Evolutionary conservation across 208 protist genomes (phyloP).

Genomic region (Trypanosomatidae sp.): DNA sequence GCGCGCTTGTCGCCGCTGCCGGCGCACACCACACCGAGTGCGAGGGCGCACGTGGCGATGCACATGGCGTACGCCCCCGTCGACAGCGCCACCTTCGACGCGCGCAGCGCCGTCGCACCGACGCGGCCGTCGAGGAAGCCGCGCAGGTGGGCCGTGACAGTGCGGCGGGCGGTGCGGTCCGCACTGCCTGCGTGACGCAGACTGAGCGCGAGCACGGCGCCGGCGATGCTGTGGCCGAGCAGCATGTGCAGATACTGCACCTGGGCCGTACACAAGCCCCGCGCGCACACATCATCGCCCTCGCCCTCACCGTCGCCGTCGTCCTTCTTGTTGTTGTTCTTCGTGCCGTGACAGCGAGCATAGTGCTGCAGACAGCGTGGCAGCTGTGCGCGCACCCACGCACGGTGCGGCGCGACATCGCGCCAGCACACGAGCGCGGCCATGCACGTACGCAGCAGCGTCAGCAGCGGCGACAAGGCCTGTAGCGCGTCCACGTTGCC

Average conservation of each 20-base stretch:
- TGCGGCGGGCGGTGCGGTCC: conserved; percentile 24
- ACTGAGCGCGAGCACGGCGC: conserved; percentile 49
- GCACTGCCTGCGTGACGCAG: conserved; percentile 74
- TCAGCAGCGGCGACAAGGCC: conserved; percentile 47
- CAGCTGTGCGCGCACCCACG: conserved; percentile 34
- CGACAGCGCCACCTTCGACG: conserved; percentile 43
- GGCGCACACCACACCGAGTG: conserved; percentile 81
- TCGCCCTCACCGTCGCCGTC: neutral
- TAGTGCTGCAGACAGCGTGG: conserved; percentile 26
- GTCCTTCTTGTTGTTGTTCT: neutral
- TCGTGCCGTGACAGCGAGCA: neutral
- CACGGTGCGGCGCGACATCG: conserved; percentile 22
- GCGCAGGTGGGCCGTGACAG: conserved; percentile 47
- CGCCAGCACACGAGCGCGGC: conserved; percentile 51
- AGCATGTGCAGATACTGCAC: conserved; percentile 69
- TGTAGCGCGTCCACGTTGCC: conserved; percentile 24
- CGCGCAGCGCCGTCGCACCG: conserved; percentile 28
- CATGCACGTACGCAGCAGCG: conserved; percentile 64
- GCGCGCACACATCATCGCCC: conserved; percentile 2
- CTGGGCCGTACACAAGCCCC: conserved; percentile 30
- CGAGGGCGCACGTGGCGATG: conserved; percentile 46
- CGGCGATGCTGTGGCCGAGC: conserved; percentile 59
- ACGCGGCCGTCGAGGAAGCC: conserved; percentile 52
- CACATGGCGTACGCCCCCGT: conserved; percentile 66
- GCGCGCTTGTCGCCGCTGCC: conserved; percentile 84